phyloP scores from a whole-genome alignment of 768 basidiomycete genomes.

The Trametes cinnabarina region DNA sequence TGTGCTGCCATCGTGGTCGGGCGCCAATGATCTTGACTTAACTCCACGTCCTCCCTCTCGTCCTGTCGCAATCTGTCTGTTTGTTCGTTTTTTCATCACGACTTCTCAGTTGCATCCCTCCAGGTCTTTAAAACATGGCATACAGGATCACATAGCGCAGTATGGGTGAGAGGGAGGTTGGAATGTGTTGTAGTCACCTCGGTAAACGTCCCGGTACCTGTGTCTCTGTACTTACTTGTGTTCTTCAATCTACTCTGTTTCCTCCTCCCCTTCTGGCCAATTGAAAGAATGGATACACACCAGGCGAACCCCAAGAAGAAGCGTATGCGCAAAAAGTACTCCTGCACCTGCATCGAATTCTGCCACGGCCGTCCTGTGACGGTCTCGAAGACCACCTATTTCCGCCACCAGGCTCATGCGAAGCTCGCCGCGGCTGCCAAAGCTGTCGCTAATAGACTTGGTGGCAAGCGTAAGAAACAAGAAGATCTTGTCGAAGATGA shows the following conservation, averaged over 20 bases:
- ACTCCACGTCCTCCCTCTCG: neutral
- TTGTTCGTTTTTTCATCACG: too few species aligned
- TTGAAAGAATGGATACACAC: neutral
- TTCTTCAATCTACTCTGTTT: neutral
- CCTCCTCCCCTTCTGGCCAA: neutral
- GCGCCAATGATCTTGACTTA: neutral
- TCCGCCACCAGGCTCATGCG: neutral
- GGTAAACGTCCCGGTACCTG: too few species aligned
- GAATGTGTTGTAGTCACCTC: too few species aligned
- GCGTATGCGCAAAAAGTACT: neutral
- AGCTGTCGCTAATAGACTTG: neutral
- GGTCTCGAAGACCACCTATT: neutral
- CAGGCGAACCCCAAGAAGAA: neutral
- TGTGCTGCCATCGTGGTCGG: neutral
- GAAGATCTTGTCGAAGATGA: neutral
- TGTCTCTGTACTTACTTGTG: too few species aligned
- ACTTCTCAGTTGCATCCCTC: neutral
- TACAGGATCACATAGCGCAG: too few species aligned
- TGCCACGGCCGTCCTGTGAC: neutral
- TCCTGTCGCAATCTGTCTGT: neutral
- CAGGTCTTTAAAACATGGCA: too few species aligned
- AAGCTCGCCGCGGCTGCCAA: neutral
- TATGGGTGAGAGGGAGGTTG: too few species aligned
- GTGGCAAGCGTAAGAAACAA: neutral
- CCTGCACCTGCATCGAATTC: neutral